Conservation (phyloP, 495 filamentous ascomycete genomes). For the Neurospora discreta region DNA sequence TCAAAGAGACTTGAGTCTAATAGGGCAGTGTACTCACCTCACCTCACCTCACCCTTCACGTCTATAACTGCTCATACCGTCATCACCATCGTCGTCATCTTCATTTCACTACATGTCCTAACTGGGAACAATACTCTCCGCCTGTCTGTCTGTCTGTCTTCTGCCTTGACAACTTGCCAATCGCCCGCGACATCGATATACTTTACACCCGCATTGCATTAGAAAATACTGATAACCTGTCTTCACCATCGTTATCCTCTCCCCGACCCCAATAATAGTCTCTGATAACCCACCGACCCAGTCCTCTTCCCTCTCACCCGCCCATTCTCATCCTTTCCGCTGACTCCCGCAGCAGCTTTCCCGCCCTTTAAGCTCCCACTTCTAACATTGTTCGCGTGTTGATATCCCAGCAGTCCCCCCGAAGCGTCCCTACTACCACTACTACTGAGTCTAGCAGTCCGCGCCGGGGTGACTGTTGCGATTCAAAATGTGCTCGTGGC, state of each 20-base stretch:
- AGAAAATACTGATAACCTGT: not conserved
- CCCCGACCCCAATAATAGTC: not conserved
- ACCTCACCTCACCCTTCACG: not conserved
- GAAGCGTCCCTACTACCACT: not conserved
- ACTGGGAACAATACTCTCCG: not conserved
- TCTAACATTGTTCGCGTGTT: not conserved
- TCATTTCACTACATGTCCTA: not conserved
- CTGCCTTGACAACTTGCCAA: not conserved
- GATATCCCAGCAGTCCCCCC: not conserved
- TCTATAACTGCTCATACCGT: not conserved
- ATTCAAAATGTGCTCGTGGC: slow-evolving; percentile 81
- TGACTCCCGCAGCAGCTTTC: not conserved
- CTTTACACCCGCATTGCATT: not conserved
- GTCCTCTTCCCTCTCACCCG: not conserved
- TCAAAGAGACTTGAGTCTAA: not conserved
- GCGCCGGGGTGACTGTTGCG: not conserved
- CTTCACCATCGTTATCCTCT: not conserved
- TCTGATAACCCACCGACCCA: not conserved
- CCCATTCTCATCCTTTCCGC: not conserved
- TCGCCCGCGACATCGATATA: not conserved
- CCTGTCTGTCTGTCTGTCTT: not conserved
- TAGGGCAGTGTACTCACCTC: not conserved
- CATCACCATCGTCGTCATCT: not conserved
- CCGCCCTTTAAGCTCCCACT: not conserved
- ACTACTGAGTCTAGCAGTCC: not conserved